These are phyloP conservation scores for Agaricus blazei DNA, from an alignment of 768 basidiomycete genomes.

Conservation along the genomic window DNA sequence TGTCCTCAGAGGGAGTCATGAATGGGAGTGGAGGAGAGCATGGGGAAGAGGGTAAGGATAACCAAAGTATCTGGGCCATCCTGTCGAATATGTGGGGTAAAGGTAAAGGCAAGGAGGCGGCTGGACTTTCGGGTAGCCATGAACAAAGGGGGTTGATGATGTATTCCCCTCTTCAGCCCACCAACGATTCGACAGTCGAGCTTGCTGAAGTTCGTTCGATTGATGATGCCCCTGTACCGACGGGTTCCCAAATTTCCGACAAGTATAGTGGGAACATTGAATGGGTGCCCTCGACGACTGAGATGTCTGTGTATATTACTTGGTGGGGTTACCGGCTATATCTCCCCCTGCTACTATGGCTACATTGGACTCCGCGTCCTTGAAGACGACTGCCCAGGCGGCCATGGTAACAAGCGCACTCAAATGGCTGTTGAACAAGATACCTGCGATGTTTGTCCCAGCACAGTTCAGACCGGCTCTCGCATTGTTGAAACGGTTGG, in stretches of 20 bases:
- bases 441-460: slow-evolving; percentile 59
- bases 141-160: slow-evolving; percentile 64
- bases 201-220: slow-evolving; percentile 62
- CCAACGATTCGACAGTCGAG: slow-evolving; percentile 57
- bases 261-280: slow-evolving; percentile 25
- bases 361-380: slow-evolving; percentile 52
- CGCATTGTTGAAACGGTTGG: slow-evolving; percentile 51
- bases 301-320: slow-evolving; percentile 66
- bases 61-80: slow-evolving; percentile 54
- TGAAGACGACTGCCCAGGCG: slow-evolving; percentile 69
- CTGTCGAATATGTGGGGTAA: slow-evolving; percentile 39
- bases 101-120: slow-evolving; percentile 2
- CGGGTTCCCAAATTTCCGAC: slow-evolving; percentile 14
- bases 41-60: slow-evolving; percentile 16
- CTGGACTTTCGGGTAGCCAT: slow-evolving; percentile 22
- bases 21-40: slow-evolving; percentile 38
- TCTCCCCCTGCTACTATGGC: slow-evolving; percentile 70
- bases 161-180: slow-evolving; percentile 65
- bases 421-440: slow-evolving; percentile 62
- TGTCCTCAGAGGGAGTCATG: slow-evolving; percentile 63
- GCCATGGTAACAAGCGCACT: slow-evolving; percentile 72
- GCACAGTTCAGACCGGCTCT: slow-evolving; percentile 54
- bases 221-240: neutral
- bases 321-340: slow-evolving; percentile 83
- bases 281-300: slow-evolving; percentile 73